Evolutionary conservation across 1,284 basidiomycete species (phyloP), one percentile per base, ranked within the genome.

Genomic region (Vanrija pseudolonga): DNA sequence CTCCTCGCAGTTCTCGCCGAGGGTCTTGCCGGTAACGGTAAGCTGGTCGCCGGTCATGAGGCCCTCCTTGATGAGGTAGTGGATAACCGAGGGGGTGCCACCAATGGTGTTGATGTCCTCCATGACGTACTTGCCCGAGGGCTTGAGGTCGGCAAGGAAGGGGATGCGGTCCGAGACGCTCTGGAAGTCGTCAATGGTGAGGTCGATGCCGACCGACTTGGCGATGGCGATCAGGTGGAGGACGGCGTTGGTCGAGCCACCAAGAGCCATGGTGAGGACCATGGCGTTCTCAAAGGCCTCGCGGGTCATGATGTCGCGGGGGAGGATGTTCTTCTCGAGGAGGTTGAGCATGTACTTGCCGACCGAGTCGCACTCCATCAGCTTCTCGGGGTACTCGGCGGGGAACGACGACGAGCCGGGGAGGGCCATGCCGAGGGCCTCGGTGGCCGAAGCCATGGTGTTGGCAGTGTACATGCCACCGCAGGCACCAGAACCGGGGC

Each of bases 261-360:
- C 95, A 20, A 97, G 83, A 66, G 93, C 87, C 88, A 97, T 95
- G 15, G 89, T 91, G 49, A 97, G 77, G 24, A 88, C 92, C 84
- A 98, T 92, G 18, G 94, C 94, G 76, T 97, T 97, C 78, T 98
- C 94, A 67, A 98, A 97, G 4, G 94, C 93, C 18, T 85, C 82
- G 24, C 87, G 84, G 19, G 93, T 97, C 92, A 98, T 97, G 76
- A 98, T 97, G 71, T 98, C 88, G 47, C 89, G 79, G 15, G 95
- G 95, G 51, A 91, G 83, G 69, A 98, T 88, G 79, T 97, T 94
- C 76, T 91, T 86, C 74, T 88, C 89, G 47, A 98, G 80, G 51
- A 98, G 81, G 68, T 88, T 86, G 63, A 83, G 80, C 87, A 98
- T 93, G 20, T 82, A 85, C 26, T 80, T 74, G 39, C 95, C 95